These are phyloP conservation scores for Rhodotorula kratochvilovae DNA, from an alignment of 768 basidiomycete species.

Conservation along the genomic window DNA sequence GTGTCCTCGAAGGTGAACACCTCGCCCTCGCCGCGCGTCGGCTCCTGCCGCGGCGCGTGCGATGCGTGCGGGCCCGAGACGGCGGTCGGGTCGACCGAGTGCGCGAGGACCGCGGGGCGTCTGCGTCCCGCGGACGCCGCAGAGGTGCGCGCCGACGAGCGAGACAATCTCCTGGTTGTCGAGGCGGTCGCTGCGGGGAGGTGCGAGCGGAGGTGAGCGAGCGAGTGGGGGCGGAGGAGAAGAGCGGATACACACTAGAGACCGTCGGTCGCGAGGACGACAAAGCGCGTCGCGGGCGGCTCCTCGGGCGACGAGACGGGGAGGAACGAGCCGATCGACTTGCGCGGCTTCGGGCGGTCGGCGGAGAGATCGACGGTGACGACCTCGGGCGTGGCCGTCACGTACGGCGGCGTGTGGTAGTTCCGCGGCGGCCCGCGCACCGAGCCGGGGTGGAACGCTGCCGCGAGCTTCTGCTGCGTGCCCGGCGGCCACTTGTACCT, in stretches of 20 bases:
- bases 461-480: conserved; percentile 65
- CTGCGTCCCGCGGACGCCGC: conserved; percentile 55
- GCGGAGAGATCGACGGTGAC: conserved; percentile 59
- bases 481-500: conserved; percentile 70
- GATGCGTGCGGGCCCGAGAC: conserved; percentile 56
- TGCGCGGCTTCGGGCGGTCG: conserved; percentile 32
- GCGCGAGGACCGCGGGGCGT: conserved; percentile 41
- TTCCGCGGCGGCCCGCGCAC: conserved; percentile 52
- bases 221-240: neutral
- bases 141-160: conserved; percentile 75
- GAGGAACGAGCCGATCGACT: conserved; percentile 40
- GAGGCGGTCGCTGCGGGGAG: conserved; percentile 51
- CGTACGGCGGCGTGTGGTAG: conserved; percentile 88
- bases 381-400: conserved; percentile 69
- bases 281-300: conserved; percentile 57
- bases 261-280: conserved; percentile 84
- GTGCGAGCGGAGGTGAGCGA: neutral
- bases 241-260: conserved; percentile 52
- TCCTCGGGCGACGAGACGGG: conserved; percentile 23
- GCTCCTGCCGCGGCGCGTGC: conserved; percentile 50
- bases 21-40: conserved; percentile 41
- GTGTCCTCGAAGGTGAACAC: conserved; percentile 58
- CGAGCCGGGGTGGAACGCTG: conserved; percentile 57
- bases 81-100: conserved; percentile 46
- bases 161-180: conserved; percentile 78